Conservation (phyloP, 1,284 basidiomycete species). For the Cryptococcus sp. region DNA sequence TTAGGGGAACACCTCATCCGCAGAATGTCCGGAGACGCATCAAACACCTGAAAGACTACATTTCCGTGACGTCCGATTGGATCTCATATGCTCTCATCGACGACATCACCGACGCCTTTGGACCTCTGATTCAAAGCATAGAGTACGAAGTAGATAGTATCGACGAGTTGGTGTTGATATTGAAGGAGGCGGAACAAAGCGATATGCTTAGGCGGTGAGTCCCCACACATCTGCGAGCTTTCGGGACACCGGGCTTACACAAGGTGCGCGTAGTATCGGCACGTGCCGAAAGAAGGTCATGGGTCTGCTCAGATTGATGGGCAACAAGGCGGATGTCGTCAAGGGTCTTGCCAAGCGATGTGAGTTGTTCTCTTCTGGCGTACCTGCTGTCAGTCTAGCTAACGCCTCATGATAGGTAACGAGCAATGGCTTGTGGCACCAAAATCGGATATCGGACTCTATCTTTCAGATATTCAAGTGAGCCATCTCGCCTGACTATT, state of each 20-base stretch:
- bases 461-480: constrained; percentile 87
- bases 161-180: constrained; percentile 94
- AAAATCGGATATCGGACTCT: constrained; percentile 94
- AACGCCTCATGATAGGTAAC: constrained; percentile 61
- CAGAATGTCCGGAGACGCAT: constrained; percentile 97
- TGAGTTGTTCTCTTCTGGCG: too few relatives aligned
- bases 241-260: neutral
- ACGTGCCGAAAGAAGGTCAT: constrained; percentile 99
- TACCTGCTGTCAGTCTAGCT: neutral
- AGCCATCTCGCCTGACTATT: constrained; percentile 7
- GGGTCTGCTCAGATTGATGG: constrained; percentile 92
- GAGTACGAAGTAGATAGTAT: constrained; percentile 99
- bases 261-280: constrained; percentile 68
- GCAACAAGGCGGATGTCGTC: constrained; percentile 99
- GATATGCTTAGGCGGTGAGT: constrained; percentile 70
- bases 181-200: constrained; percentile 81
- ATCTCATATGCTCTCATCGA: constrained; percentile 99
- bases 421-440: constrained; percentile 99
- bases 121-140: constrained; percentile 95
- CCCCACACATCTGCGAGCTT: neutral
- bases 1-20: constrained; percentile 93
- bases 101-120: constrained; percentile 99
- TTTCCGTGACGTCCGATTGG: constrained; percentile 98
- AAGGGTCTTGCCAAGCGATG: constrained; percentile 95
- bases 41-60: constrained; percentile 99